Evolutionary conservation across 1,284 basidiomycete genomes (phyloP), one percentile per base, ranked within the genome.

Genomic region (Rhodotorula sp.): DNA sequence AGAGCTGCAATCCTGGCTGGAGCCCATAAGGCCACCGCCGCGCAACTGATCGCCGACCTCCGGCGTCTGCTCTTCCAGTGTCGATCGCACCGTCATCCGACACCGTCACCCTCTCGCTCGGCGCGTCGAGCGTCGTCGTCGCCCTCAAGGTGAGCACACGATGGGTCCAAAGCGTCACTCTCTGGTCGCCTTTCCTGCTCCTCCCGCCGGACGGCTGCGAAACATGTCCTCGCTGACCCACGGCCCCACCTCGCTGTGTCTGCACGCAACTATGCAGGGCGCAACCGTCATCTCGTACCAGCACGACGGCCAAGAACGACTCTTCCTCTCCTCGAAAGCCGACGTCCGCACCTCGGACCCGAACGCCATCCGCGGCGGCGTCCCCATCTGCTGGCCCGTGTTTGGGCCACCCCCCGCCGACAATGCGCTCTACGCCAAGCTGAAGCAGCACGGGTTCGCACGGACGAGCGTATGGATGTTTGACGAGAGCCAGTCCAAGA

Each of bases 381-480:
- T 80, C 31, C 79, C 79, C 28, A 72, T 80, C 62, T 76, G 75
- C 70, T 76, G 70, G 70, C 72, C 76, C 38, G 68, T 77, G 66
- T 80, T 80, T 64, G 79, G 79, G 14, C 79, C 79, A 16, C 74
- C 79, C 5, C 67, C 71, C 26, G 47, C 55, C 48, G 66, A 66
- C 56, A 72, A 76, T 59, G 68, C 71, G 26, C 67, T 76, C 26
- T 78, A 70, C 65, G 48, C 58, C 59, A 76, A 77, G 67, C 60
- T 80, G 60, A 77, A 77, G 55, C 79, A 80, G 64, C 79, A 80
- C 64, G 79, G 79, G 4, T 79, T 80, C 50, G 79, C 78, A 0
- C 56, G 79, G 21, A 78, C 67, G 26, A 65, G 65, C 43, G 54
- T 62, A 18, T 80, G 79, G 79, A n/a, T 21, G 10, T 28, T 49